Percentiles rank a stretch among this genome's conserved stretches.
Conservation (phyloP, 768 basidiomycete species). For the Jaapia argillacea region DNA sequence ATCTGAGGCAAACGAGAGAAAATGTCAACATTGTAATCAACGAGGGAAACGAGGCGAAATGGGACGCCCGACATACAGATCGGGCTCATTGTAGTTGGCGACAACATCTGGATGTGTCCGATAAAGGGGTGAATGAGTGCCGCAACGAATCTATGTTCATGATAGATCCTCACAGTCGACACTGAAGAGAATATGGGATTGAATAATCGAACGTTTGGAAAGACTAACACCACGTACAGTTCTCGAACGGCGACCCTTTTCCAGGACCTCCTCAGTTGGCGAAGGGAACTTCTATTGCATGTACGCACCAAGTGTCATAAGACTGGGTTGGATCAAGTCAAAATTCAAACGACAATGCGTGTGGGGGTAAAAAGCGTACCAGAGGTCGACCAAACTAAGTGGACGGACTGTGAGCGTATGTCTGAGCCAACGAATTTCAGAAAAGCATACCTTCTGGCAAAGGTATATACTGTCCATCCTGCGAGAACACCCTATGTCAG, state of each 20-base stretch:
- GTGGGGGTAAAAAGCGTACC: constrained; percentile 29
- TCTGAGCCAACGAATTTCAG: background rate
- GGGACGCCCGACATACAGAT: constrained; percentile 69
- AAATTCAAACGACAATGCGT: background rate
- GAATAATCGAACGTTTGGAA: background rate
- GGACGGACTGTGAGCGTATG: background rate
- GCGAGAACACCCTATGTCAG: background rate
- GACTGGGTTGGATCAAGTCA: constrained; percentile 21
- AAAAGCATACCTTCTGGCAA: constrained; percentile 68
- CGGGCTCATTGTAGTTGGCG: constrained; percentile 58
- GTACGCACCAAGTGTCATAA: constrained; percentile 47
- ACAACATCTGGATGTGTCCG: constrained; percentile 48
- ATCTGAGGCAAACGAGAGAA: no score
- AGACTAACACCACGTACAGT: constrained; percentile 39
- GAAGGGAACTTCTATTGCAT: background rate
- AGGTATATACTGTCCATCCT: constrained; percentile 97
- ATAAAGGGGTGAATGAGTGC: background rate
- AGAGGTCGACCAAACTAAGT: constrained; percentile 65
- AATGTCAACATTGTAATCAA: no score
- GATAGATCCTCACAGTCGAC: constrained; percentile 50
- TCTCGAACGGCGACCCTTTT: constrained; percentile 62
- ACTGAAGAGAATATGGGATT: constrained; percentile 21
- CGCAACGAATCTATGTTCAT: no score
- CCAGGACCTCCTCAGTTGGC: background rate
- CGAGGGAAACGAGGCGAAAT: no score